Evolutionary conservation across 2,329 filamentous ascomycete species (phyloP).

Genomic region (Sarocladium brachiariae): DNA sequence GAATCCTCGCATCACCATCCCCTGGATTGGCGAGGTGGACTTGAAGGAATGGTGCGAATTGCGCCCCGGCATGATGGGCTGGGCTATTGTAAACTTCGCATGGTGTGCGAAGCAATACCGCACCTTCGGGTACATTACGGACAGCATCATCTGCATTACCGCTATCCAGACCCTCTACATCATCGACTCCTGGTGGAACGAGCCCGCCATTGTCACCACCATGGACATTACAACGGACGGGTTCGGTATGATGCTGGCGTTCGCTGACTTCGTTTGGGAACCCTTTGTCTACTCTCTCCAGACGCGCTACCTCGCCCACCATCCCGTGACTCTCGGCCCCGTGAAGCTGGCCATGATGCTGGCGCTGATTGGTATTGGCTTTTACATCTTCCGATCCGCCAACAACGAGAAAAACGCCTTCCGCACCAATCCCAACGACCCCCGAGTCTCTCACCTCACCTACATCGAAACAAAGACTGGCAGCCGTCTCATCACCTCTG

Average conservation of each 20-base stretch:
- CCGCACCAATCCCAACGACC: slow-evolving; percentile 78
- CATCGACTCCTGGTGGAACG: slow-evolving; percentile 79
- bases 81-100: slow-evolving; percentile 77
- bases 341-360: slow-evolving; percentile 58
- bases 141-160: slow-evolving; percentile 77
- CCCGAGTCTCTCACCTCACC: slow-evolving; percentile 69
- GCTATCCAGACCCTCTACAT: slow-evolving; percentile 75
- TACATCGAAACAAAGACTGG: slow-evolving; percentile 81
- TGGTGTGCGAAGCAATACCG: slow-evolving; percentile 86
- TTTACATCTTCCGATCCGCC: slow-evolving; percentile 85
- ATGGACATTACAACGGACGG: slow-evolving; percentile 93
- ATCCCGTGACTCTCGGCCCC: slow-evolving; percentile 72
- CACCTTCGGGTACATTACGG: slow-evolving; percentile 73
- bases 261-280: slow-evolving; percentile 89
- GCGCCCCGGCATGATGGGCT: slow-evolving; percentile 85
- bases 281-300: slow-evolving; percentile 85
- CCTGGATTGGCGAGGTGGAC: slow-evolving; percentile 77
- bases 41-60: slow-evolving; percentile 88
- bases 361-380: slow-evolving; percentile 64
- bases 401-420: slow-evolving; percentile 96
- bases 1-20: slow-evolving; percentile 76
- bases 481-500: slow-evolving; percentile 72
- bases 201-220: slow-evolving; percentile 81
- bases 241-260: slow-evolving; percentile 91
- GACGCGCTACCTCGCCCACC: slow-evolving; percentile 73